Evolutionary conservation across 345 rosid species (phyloP), one percentile per base, ranked within the genome.

Genomic region (Boechera stricta): DNA sequence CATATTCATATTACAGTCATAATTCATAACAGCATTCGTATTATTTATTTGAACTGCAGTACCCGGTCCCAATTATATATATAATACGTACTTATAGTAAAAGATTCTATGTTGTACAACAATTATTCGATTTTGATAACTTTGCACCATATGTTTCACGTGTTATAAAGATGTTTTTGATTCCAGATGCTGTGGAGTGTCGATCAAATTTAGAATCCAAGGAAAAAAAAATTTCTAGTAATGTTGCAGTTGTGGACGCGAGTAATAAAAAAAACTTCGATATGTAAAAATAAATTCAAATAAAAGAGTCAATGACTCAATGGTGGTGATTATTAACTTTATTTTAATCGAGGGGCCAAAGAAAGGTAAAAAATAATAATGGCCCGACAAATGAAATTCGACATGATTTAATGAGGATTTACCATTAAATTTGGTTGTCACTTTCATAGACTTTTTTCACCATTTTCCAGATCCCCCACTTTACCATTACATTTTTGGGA

Each of bases 351-450:
- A 71, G 81, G 80, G 77, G 55, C 69, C 82, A 78, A 78, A 36
- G 64, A 67, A 73, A 60, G 73, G 44, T 73, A 42, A 73, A 33
- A 73, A 53, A 78, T 45, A 67, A 78, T 67, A 60, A 72, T 78
- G 82, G 6, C 31, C 82, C 78, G 78, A 78, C 82, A 73, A 44
- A 51, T 52, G 26, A 67, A 67, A 67, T 60, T 78, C 63, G 73
- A 67, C 41, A 67, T 57, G 77, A 66, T 66, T 49, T 78, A 72
- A 28, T 72, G 32, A 59, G 64, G 81, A 71, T 71, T 64, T 77
- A 72, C 63, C 74, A 78, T 78, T 72, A 78, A 78, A 67, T 78
- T 78, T 72, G 69, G 77, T 42, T 49, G 81, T 78, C 77, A 78
- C 77, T 66, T 51, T 78, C 78, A 44, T 26, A 52, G 51, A 73